These are phyloP conservation scores for Senecio squalidus DNA, from an alignment of 140 eudicot species.

Conservation along the genomic window DNA sequence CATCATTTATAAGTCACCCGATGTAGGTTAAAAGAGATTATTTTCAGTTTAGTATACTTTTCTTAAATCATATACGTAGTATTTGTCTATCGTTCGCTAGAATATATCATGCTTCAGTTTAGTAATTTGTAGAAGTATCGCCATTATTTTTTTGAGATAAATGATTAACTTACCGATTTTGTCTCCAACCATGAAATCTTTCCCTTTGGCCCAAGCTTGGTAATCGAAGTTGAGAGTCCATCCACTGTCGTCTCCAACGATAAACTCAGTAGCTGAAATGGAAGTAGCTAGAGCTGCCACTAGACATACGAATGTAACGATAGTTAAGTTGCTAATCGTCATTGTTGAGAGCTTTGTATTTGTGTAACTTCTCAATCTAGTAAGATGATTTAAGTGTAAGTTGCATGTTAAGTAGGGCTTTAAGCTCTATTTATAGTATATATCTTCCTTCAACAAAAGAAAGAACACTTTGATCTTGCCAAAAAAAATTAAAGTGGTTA, in stretches of 20 bases:
- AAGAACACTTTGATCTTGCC: constrained; percentile 7
- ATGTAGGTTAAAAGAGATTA: too few relatives aligned
- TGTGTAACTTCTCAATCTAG: not conserved
- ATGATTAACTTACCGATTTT: constrained; percentile 17
- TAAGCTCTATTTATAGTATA: constrained; percentile 9
- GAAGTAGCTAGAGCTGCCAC: constrained; percentile 1
- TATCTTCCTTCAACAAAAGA: not conserved
- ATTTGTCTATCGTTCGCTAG: not conserved
- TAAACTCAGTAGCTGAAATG: constrained; percentile 11
- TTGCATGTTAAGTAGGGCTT: constrained; percentile 5
- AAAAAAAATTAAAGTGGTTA: constrained; percentile 1
- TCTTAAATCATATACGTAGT: too few relatives aligned
- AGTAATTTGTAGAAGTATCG: not conserved
- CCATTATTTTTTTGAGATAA: not conserved
- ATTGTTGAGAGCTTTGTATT: constrained; percentile 6
- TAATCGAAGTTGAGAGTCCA: constrained; percentile 32
- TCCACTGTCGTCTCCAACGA: constrained; percentile 34
- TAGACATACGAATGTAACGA: not conserved
- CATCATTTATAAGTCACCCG: too few relatives aligned
- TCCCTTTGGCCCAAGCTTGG: constrained; percentile 42
- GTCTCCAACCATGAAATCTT: constrained; percentile 44
- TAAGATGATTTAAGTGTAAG: not conserved
- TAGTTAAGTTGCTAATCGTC: constrained; percentile 5
- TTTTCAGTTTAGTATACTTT: too few relatives aligned
- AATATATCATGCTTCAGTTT: too few relatives aligned